phyloP scores from a whole-genome alignment of 345 rosid species.

The Eutrema heterophyllum region DNA sequence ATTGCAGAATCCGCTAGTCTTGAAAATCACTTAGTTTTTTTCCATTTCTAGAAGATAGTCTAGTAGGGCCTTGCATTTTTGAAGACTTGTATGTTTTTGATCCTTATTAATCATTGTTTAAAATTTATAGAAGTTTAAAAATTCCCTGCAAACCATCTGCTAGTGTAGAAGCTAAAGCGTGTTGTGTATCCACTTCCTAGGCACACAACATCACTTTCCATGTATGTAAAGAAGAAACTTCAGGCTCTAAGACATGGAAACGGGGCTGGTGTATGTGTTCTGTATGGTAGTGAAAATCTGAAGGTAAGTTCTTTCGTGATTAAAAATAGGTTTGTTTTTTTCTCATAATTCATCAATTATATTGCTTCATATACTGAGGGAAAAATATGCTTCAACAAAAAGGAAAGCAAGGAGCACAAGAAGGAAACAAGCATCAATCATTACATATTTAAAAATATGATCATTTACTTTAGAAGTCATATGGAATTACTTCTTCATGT shows the following conservation, averaged over 20 bases:
- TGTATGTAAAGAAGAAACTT: slow-evolving; percentile 61
- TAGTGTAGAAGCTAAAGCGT: slow-evolving; percentile 17
- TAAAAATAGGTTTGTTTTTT: not conserved
- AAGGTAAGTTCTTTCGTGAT: slow-evolving; percentile 41
- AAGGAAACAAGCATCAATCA: not conserved
- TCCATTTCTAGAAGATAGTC: not conserved
- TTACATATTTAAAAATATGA: not conserved
- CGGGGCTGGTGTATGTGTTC: slow-evolving; percentile 51
- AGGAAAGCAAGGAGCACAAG: not conserved
- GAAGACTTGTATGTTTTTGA: not conserved
- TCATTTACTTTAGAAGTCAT: not conserved
- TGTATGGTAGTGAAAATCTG: slow-evolving; percentile 51
- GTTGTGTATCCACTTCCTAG: slow-evolving; percentile 35
- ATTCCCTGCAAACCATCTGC: slow-evolving; percentile 6
- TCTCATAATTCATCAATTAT: not conserved
- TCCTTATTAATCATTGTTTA: not conserved
- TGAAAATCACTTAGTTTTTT: not conserved
- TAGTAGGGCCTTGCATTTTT: slow-evolving; percentile 2
- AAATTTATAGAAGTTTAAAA: slow-evolving; percentile 1
- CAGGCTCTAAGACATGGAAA: slow-evolving; percentile 59
- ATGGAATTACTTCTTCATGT: not conserved
- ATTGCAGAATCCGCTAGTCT: not conserved
- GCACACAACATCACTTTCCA: slow-evolving; percentile 68
- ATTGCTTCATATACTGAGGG: not conserved
- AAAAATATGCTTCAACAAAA: slow-evolving; percentile 17